These are phyloP conservation scores for Ulota crispa DNA, from an alignment of 225 moss, liverwort and hornwort genomes.

Conservation along the genomic window DNA sequence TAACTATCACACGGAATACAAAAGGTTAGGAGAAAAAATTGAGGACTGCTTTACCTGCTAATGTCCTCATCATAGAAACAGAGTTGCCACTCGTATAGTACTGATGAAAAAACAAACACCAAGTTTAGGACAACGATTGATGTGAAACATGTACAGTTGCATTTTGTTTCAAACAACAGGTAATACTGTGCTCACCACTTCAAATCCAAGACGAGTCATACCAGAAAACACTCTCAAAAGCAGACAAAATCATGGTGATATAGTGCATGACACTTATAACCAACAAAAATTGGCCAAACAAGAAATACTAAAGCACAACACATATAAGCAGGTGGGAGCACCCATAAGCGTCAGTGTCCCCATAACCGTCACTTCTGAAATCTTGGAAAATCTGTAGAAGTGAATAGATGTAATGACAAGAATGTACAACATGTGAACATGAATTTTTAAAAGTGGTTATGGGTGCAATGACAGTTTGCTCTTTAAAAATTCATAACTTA, in stretches of 20 bases:
- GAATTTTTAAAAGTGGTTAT: too few relatives aligned
- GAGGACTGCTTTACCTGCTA: conserved; percentile 46
- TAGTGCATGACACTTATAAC: too few relatives aligned
- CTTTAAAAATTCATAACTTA: too few relatives aligned
- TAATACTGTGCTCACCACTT: background rate
- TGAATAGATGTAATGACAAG: too few relatives aligned
- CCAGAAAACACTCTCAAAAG: conserved; percentile 1
- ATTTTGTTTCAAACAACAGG: conserved; percentile 19
- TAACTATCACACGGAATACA: background rate
- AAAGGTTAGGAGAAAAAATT: background rate
- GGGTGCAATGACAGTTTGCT: too few relatives aligned
- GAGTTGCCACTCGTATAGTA: conserved; percentile 45
- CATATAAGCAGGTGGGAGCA: too few relatives aligned
- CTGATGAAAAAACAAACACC: conserved; percentile 35
- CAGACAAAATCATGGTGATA: background rate
- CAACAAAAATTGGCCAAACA: too few relatives aligned
- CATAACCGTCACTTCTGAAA: too few relatives aligned
- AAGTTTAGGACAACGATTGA: conserved; percentile 22
- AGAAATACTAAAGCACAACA: too few relatives aligned
- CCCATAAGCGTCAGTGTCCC: too few relatives aligned
- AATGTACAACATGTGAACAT: too few relatives aligned
- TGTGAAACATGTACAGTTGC: background rate
- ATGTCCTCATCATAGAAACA: conserved; percentile 58
- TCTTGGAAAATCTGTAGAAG: too few relatives aligned
- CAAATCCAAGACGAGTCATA: background rate